A percentile compares a stretch with the other conserved stretches of the same genome.
phyloP scores from a whole-genome alignment of 257 asterid species.

The Capsicum rhomboideum region DNA sequence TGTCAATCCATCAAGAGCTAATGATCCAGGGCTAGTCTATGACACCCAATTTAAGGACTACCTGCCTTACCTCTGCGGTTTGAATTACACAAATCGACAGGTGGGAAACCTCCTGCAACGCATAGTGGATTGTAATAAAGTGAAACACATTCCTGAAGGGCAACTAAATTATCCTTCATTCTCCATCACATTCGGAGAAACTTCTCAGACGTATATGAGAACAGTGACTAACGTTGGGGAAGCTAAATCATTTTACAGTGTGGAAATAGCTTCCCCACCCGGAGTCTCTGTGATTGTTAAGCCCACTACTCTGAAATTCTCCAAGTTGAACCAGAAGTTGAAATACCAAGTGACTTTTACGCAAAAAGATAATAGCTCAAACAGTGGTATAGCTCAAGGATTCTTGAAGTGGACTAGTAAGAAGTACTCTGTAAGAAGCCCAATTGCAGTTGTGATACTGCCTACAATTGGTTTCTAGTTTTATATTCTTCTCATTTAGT shows the following conservation, averaged over 20 bases:
- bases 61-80: conserved; percentile 37
- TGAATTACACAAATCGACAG: conserved; percentile 27
- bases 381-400: conserved; percentile 19
- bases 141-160: conserved; percentile 16
- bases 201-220: conserved; percentile 22
- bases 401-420: conserved; percentile 31
- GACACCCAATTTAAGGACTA: conserved; percentile 38
- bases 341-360: conserved; percentile 23
- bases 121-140: conserved; percentile 16
- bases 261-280: conserved; percentile 15
- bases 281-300: conserved; percentile 22
- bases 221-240: conserved; percentile 41
- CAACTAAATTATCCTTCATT: conserved; percentile 19
- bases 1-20: conserved; percentile 31
- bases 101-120: conserved; percentile 7
- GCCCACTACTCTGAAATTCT: conserved; percentile 21
- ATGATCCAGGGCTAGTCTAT: conserved; percentile 42
- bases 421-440: conserved; percentile 26
- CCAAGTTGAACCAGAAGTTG: conserved; percentile 16
- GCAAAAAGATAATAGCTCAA: not conserved
- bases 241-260: conserved; percentile 19
- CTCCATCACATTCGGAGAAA: not conserved
- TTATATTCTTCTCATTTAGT: not conserved
- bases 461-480: not conserved
- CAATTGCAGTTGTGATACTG: conserved; percentile 11